Evolutionary conservation across 371 early-diverging fungal species (phyloP).

Genomic region (Thermomucor indicae-seudaticae): DNA sequence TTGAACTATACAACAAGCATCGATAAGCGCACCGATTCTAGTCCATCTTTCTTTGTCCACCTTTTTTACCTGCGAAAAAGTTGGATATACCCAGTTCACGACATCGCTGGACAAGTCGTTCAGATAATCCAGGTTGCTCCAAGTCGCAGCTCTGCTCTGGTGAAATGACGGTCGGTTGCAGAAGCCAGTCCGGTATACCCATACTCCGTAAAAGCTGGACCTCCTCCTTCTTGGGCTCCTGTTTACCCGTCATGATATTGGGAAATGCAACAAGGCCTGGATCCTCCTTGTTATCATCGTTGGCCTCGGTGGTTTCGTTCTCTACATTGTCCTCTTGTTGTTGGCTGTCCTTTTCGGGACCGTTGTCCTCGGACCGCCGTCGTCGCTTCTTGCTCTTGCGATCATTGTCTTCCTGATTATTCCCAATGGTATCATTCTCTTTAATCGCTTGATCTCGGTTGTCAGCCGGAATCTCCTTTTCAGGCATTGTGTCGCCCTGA

Average conservation of each 20-base stretch:
- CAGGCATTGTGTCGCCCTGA: no score
- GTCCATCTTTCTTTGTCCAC: background rate
- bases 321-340: no score
- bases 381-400: no score
- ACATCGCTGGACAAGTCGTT: conserved; percentile 56
- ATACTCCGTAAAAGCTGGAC: conserved; percentile 32
- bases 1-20: conserved; percentile 60
- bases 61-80: conserved; percentile 68
- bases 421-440: no score
- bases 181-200: conserved; percentile 87
- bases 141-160: conserved; percentile 49
- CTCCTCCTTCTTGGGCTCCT: conserved; percentile 34
- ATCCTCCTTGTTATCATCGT: conserved; percentile 14
- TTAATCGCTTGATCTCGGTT: no score
- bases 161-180: conserved; percentile 71
- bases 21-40: no score
- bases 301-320: no score
- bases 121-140: conserved; percentile 52
- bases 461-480: no score
- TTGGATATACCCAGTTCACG: conserved; percentile 60
- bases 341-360: no score
- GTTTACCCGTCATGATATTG: conserved; percentile 20
- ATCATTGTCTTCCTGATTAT: no score
- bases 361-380: no score
- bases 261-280: conserved; percentile 41